Percentiles rank a stretch among this genome's conserved stretches.
These are phyloP conservation scores for Biscutella laevigata DNA, from an alignment of 441 rosid species.

Conservation along the genomic window DNA sequence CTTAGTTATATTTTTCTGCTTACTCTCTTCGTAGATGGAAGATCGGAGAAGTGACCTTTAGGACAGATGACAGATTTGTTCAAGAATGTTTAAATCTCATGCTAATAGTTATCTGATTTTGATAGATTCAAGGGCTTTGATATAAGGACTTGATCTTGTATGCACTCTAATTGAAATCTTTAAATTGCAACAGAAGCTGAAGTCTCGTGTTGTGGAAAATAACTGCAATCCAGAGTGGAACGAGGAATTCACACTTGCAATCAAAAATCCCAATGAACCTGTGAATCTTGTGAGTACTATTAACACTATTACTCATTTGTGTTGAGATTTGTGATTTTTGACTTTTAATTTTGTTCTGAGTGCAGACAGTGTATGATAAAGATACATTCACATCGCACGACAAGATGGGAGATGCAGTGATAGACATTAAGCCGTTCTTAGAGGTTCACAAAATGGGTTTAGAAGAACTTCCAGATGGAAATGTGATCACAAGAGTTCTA, in stretches of 20 bases:
- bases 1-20: not conserved
- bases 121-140: not conserved
- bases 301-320: no score
- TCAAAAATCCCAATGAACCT: constrained; percentile 25
- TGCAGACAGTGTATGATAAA: constrained; percentile 41
- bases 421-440: constrained; percentile 39
- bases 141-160: not conserved
- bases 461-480: constrained; percentile 31
- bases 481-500: constrained; percentile 30
- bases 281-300: constrained; percentile 37
- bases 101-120: no score
- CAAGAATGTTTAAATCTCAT: no score
- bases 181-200: constrained; percentile 37
- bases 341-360: not conserved
- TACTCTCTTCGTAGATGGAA: not conserved
- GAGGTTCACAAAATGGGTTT: constrained; percentile 29
- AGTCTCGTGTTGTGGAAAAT: constrained; percentile 33
- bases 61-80: no score
- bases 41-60: no score
- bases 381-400: no score
- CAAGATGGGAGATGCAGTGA: constrained; percentile 42
- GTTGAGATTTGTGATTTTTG: no score
- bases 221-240: constrained; percentile 62
- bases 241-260: constrained; percentile 41
- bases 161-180: not conserved